These are phyloP conservation scores for Exserohilum turcica DNA, from an alignment of 2,329 filamentous ascomycete species.

Conservation along the genomic window DNA sequence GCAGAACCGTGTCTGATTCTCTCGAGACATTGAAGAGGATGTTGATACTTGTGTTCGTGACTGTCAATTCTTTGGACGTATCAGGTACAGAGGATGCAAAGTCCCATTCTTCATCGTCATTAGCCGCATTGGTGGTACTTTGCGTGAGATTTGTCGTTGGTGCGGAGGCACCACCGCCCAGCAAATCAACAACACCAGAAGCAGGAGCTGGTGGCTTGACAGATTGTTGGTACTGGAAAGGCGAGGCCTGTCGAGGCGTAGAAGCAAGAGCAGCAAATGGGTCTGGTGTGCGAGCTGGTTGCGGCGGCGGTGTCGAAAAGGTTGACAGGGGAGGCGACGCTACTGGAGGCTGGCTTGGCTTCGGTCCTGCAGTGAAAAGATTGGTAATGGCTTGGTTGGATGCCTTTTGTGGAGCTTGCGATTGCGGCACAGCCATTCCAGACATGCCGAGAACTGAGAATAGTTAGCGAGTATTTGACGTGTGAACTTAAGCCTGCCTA, in stretches of 20 bases:
- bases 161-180: constrained; percentile 40
- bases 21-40: constrained; percentile 75
- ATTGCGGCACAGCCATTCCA: constrained; percentile 38
- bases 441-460: constrained; percentile 40
- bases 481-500: constrained; percentile 9
- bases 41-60: constrained; percentile 72
- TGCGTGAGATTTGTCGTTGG: constrained; percentile 36
- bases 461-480: constrained; percentile 14
- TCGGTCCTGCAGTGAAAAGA: constrained; percentile 60
- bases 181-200: constrained; percentile 42
- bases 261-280: constrained; percentile 66
- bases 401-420: constrained; percentile 48
- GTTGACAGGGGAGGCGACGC: constrained; percentile 54
- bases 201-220: constrained; percentile 44
- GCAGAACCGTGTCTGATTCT: constrained; percentile 62
- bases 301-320: constrained; percentile 44
- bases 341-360: constrained; percentile 45
- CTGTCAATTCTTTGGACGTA: constrained; percentile 67
- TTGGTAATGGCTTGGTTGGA: constrained; percentile 61
- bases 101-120: constrained; percentile 95
- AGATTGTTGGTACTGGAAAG: constrained; percentile 56
- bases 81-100: constrained; percentile 86
- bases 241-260: constrained; percentile 57
- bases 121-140: constrained; percentile 55
- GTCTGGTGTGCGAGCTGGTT: constrained; percentile 52